Conservation (phyloP, 352 stramenopile genomes). For the Bremia lactucae region DNA sequence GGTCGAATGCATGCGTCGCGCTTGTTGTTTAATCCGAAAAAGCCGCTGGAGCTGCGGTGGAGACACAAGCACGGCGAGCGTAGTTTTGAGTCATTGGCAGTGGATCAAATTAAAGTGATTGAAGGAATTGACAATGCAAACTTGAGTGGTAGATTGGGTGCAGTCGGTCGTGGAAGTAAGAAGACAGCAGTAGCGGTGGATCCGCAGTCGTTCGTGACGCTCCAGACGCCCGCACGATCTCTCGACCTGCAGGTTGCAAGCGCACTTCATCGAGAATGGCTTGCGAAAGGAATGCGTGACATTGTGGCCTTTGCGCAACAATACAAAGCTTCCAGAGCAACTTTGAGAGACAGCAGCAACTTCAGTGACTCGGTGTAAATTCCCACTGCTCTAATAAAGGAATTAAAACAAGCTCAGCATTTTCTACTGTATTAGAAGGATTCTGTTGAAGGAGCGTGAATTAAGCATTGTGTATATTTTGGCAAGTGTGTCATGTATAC, state of each 20-base stretch:
- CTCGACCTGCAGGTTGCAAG: constrained; percentile 59
- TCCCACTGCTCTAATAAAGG: not conserved
- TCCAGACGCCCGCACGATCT: constrained; percentile 36
- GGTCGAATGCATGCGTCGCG: constrained; percentile 62
- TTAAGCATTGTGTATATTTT: not conserved
- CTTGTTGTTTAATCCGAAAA: constrained; percentile 55
- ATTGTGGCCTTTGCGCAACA: constrained; percentile 55
- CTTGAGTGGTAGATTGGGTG: not conserved
- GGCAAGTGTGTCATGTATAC: too few species aligned
- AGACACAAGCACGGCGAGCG: constrained; percentile 66
- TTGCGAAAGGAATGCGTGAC: constrained; percentile 53
- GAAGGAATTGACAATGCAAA: constrained; percentile 12
- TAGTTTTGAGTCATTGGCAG: constrained; percentile 42
- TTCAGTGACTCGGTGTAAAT: constrained; percentile 5
- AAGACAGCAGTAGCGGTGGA: constrained; percentile 39
- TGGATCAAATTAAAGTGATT: constrained; percentile 43
- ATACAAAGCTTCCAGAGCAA: constrained; percentile 37
- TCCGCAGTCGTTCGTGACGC: constrained; percentile 34
- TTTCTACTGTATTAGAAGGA: constrained; percentile 9
- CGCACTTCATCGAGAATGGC: constrained; percentile 64
- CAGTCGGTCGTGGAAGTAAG: constrained; percentile 33
- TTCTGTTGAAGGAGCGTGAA: not conserved
- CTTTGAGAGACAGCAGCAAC: constrained; percentile 3
- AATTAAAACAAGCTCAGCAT: constrained; percentile 7
- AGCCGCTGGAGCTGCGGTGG: constrained; percentile 62